These are phyloP conservation scores for Glutinoglossum americanum DNA, from an alignment of 495 filamentous ascomycete species.

Conservation along the genomic window DNA sequence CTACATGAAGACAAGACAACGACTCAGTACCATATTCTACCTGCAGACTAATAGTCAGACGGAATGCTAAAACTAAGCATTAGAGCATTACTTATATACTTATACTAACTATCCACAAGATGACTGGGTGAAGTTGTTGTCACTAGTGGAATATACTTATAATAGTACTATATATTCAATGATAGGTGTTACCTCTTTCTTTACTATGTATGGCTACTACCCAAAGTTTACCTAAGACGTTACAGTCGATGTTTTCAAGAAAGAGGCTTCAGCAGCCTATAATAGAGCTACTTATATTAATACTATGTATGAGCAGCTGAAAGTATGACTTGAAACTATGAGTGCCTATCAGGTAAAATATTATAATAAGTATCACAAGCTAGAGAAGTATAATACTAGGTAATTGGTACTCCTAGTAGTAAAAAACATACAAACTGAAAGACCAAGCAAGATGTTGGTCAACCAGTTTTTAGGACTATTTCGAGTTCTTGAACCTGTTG, in stretches of 20 bases:
- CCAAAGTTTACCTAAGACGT: too few species aligned
- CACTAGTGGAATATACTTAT: slow-evolving; percentile 1
- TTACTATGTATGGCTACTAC: neutral
- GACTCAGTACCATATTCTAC: neutral
- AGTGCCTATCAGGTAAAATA: neutral
- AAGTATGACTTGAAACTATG: neutral
- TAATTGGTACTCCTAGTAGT: neutral
- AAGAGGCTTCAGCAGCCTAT: too few species aligned
- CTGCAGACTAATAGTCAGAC: slow-evolving; percentile 3
- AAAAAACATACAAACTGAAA: neutral
- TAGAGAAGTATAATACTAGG: neutral
- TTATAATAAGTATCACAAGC: neutral
- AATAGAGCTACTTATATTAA: neutral
- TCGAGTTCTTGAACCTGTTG: neutral
- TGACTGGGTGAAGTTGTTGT: neutral
- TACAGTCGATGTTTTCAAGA: too few species aligned
- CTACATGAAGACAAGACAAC: slow-evolving; percentile 1
- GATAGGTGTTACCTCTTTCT: slow-evolving; percentile 10
- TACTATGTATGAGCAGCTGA: too few species aligned
- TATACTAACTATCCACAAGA: slow-evolving; percentile 2
- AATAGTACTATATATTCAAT: slow-evolving; percentile 4
- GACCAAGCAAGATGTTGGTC: neutral
- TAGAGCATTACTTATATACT: neutral
- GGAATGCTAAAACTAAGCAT: slow-evolving; percentile 1
- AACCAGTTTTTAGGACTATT: neutral